Evolutionary conservation across 2,329 filamentous ascomycete species (phyloP).

Genomic region (Diplodia seriata): DNA sequence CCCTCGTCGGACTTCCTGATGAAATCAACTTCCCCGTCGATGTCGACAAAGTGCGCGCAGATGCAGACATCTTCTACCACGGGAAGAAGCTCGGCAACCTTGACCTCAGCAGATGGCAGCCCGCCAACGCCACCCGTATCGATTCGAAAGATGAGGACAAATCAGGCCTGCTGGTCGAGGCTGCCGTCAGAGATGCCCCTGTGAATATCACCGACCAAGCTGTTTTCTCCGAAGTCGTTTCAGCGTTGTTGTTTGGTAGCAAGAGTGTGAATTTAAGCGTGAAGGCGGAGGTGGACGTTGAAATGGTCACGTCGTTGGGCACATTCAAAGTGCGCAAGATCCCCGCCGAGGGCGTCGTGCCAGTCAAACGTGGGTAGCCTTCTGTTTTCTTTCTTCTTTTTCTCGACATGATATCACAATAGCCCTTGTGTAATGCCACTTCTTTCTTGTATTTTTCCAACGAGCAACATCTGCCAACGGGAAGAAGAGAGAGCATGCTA

Average conservation of each 20-base stretch:
- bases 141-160: constrained; percentile 64
- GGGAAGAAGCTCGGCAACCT: constrained; percentile 80
- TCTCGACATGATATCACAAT: constrained; percentile 37
- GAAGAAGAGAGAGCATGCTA: constrained; percentile 38
- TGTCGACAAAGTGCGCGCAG: constrained; percentile 77
- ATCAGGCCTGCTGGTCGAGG: constrained; percentile 74
- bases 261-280: constrained; percentile 75
- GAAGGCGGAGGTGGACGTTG: constrained; percentile 80
- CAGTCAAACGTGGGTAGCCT: constrained; percentile 88
- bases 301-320: constrained; percentile 81
- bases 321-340: constrained; percentile 81
- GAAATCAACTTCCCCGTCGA: constrained; percentile 87
- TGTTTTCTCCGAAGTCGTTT: constrained; percentile 81
- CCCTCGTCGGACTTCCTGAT: constrained; percentile 77
- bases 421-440: constrained; percentile 17
- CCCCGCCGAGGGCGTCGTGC: constrained; percentile 81
- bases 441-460: constrained; percentile 27
- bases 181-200: constrained; percentile 78
- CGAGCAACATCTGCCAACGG: too few species aligned
- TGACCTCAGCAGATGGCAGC: constrained; percentile 81
- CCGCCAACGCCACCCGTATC: constrained; percentile 78
- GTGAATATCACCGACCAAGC: constrained; percentile 81
- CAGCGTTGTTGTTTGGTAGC: constrained; percentile 76
- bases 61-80: constrained; percentile 81
- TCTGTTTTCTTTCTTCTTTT: constrained; percentile 53